These are phyloP conservation scores for Cadophora sp. DNA, from an alignment of 2,329 filamentous ascomycete species.

Conservation along the genomic window DNA sequence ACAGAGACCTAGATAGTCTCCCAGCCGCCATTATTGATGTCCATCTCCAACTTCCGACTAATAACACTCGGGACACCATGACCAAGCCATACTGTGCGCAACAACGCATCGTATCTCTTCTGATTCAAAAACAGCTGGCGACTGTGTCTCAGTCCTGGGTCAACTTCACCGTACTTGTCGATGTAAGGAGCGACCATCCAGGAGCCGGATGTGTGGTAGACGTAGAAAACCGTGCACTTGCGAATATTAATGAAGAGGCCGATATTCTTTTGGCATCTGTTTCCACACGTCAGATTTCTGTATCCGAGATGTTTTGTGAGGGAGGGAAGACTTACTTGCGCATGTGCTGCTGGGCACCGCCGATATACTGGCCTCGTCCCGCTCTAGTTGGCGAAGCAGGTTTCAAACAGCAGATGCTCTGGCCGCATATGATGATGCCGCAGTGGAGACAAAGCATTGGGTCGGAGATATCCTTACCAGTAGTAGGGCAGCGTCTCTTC, in stretches of 20 bases:
- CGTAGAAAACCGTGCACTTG: conserved; percentile 90
- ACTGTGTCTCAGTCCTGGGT: conserved; percentile 85
- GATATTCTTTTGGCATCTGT: conserved; percentile 84
- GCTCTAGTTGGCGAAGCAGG: conserved; percentile 48
- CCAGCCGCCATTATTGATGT: conserved; percentile 98
- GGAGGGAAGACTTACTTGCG: conserved; percentile 67
- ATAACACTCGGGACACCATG: conserved; percentile 91
- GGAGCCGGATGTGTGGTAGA: conserved; percentile 82
- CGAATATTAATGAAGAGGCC: conserved; percentile 97
- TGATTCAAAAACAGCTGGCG: conserved; percentile 93
- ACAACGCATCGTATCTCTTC: conserved; percentile 87
- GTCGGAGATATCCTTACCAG: conserved; percentile 89
- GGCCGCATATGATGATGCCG: conserved; percentile 94
- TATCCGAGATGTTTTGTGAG: conserved; percentile 22
- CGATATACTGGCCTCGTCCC: conserved; percentile 57
- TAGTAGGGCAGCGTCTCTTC: conserved; percentile 81
- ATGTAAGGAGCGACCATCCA: conserved; percentile 92
- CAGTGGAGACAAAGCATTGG: conserved; percentile 94
- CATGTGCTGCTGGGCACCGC: conserved; percentile 92
- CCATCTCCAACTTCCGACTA: conserved; percentile 86
- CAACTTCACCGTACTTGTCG: conserved; percentile 94
- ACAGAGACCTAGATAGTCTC: conserved; percentile 67
- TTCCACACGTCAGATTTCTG: conserved; percentile 19
- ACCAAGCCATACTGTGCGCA: conserved; percentile 84
- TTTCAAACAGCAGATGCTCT: conserved; percentile 88